Conservation (phyloP, 1,139 yeast genomes). For the Wickerhamiella infanticola region DNA sequence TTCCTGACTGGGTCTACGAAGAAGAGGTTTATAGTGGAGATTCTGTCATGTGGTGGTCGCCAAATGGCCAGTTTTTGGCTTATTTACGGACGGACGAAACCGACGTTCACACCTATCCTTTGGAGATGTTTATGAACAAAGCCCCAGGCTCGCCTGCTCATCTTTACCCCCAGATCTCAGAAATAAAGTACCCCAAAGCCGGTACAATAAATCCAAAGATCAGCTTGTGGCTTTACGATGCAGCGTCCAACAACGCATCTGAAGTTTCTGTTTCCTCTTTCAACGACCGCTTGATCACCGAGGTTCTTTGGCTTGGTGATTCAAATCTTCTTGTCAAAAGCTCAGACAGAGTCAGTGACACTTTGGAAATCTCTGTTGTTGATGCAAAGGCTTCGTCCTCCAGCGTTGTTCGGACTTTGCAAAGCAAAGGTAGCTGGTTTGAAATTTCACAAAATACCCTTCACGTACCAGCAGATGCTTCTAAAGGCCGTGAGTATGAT, state of each 20-base stretch:
- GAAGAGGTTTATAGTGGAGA: conserved; percentile 67
- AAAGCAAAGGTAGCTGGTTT: conserved; percentile 48
- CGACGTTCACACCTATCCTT: conserved; percentile 43
- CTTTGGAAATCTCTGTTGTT: conserved; percentile 40
- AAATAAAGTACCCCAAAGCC: conserved; percentile 77
- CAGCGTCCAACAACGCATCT: conserved; percentile 15
- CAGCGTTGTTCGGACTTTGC: conserved; percentile 29
- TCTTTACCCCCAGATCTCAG: conserved; percentile 42
- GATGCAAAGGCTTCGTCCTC: conserved; percentile 27
- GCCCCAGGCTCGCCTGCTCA: conserved; percentile 21
- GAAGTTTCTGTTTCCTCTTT: conserved; percentile 4
- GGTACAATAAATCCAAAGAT: conserved; percentile 61
- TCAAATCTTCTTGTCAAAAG: conserved; percentile 43
- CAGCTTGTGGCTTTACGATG: conserved; percentile 28
- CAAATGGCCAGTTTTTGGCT: conserved; percentile 47
- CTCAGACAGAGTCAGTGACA: conserved; percentile 56
- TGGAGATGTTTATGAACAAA: conserved; percentile 44
- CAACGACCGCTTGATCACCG: conserved; percentile 39
- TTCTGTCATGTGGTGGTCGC: conserved; percentile 77
- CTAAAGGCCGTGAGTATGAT: conserved; percentile 25
- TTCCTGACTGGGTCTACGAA: conserved; percentile 94
- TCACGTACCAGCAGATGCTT: conserved; percentile 46
- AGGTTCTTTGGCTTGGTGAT: conserved; percentile 52
- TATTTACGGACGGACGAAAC: conserved; percentile 60
- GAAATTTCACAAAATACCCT: conserved; percentile 66